Evolutionary conservation across 1,284 basidiomycete species (phyloP).

Genomic region (Ustilago lituana): DNA sequence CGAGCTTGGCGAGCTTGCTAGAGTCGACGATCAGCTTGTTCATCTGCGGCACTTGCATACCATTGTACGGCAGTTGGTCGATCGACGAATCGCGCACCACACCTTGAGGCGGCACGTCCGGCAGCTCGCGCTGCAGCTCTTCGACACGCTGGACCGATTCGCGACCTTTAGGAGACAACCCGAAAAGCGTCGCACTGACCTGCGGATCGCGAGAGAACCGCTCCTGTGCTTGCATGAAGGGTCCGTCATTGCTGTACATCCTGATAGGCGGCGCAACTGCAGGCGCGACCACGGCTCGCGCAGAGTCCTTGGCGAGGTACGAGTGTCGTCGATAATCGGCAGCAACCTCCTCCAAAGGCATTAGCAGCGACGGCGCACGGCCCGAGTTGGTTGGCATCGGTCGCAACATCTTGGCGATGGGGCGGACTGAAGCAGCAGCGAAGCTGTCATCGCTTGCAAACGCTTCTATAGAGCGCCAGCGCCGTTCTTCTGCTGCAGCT

Average conservation of each 20-base stretch:
- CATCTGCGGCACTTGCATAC: slow-evolving; percentile 92
- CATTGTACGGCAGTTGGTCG: slow-evolving; percentile 82
- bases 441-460: slow-evolving; percentile 73
- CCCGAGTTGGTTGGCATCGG: slow-evolving; percentile 59
- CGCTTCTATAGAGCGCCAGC: slow-evolving; percentile 41
- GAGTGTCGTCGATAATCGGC: slow-evolving; percentile 76
- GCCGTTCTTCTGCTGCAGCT: slow-evolving; percentile 64
- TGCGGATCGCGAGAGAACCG: slow-evolving; percentile 71
- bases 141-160: slow-evolving; percentile 74
- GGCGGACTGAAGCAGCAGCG: slow-evolving; percentile 69
- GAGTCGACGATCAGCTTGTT: slow-evolving; percentile 97
- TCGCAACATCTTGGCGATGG: slow-evolving; percentile 67
- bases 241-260: slow-evolving; percentile 79
- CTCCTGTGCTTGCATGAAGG: slow-evolving; percentile 79
- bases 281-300: slow-evolving; percentile 83
- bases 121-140: slow-evolving; percentile 72
- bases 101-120: slow-evolving; percentile 76
- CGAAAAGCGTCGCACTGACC: slow-evolving; percentile 83
- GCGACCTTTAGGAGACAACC: slow-evolving; percentile 77
- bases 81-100: slow-evolving; percentile 76
- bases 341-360: slow-evolving; percentile 75
- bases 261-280: slow-evolving; percentile 85
- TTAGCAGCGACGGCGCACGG: slow-evolving; percentile 68
- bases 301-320: slow-evolving; percentile 79
- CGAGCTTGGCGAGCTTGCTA: slow-evolving; percentile 91